These are phyloP conservation scores for Rhodotorula kratochvilovae DNA, from an alignment of 768 basidiomycete species.

Conservation along the genomic window DNA sequence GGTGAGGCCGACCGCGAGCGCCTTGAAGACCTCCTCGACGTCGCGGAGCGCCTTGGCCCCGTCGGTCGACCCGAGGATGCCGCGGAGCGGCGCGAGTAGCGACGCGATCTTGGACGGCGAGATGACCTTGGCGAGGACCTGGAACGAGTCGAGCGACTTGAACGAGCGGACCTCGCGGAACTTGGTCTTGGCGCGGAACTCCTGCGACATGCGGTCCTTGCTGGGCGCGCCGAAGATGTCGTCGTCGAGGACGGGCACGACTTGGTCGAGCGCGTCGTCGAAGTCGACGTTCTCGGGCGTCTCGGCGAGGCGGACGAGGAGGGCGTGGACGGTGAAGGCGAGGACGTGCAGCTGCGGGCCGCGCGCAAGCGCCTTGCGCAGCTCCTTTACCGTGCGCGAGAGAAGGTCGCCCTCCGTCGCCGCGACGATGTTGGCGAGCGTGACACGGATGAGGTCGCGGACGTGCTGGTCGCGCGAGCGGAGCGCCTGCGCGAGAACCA, in stretches of 20 bases:
- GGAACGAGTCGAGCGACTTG: constrained; percentile 77
- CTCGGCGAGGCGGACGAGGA: constrained; percentile 64
- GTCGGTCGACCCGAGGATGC: constrained; percentile 79
- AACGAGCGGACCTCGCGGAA: constrained; percentile 85
- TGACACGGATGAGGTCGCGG: constrained; percentile 76
- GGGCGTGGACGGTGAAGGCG: constrained; percentile 73
- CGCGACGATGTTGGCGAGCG: constrained; percentile 71
- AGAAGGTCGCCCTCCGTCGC: constrained; percentile 70
- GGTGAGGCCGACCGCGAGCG: constrained; percentile 78
- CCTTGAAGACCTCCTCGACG: constrained; percentile 80
- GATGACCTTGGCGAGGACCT: constrained; percentile 69
- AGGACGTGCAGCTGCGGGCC: constrained; percentile 93
- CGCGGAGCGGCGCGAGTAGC: constrained; percentile 70
- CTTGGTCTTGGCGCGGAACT: constrained; percentile 73
- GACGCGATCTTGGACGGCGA: constrained; percentile 70
- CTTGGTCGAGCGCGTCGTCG: constrained; percentile 71
- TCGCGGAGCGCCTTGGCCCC: constrained; percentile 71
- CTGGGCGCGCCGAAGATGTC: constrained; percentile 93
- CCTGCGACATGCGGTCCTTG: constrained; percentile 78
- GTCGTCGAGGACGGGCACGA: constrained; percentile 72
- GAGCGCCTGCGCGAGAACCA: constrained; percentile 78
- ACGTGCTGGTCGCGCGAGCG: constrained; percentile 93
- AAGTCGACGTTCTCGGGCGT: constrained; percentile 52
- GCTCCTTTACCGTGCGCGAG: constrained; percentile 66
- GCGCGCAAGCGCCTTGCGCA: constrained; percentile 75